Conservation (phyloP, 257 asterid species). For the Lavandula angustifolia region DNA sequence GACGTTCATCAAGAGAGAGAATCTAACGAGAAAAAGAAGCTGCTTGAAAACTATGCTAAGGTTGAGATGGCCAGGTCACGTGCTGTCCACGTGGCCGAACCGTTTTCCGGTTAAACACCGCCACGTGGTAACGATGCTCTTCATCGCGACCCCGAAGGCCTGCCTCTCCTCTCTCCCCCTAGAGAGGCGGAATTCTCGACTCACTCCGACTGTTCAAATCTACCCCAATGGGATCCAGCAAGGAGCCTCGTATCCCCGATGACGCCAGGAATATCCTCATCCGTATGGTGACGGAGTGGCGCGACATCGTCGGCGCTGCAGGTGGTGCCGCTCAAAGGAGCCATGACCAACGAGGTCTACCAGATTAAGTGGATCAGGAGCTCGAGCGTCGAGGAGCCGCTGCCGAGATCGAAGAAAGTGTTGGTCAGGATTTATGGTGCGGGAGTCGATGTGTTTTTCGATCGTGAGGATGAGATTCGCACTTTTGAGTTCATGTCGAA, state of each 20-base stretch:
- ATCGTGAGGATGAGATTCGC: constrained; percentile 69
- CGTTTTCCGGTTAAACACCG: constrained; percentile 43
- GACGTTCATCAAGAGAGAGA: no score
- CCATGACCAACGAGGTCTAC: constrained; percentile 90
- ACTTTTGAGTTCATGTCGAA: constrained; percentile 80
- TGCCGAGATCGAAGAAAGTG: constrained; percentile 56
- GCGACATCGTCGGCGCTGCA: constrained; percentile 58
- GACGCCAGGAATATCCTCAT: constrained; percentile 61
- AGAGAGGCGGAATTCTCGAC: constrained; percentile 31
- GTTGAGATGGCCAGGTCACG: constrained; percentile 26
- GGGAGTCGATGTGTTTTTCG: constrained; percentile 78
- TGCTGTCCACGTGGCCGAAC: constrained; percentile 33
- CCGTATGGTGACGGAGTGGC: constrained; percentile 68
- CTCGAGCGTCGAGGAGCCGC: constrained; percentile 34
- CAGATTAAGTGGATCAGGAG: constrained; percentile 74
- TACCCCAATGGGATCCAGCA: constrained; percentile 33
- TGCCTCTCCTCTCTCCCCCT: constrained; percentile 6
- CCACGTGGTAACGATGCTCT: constrained; percentile 32
- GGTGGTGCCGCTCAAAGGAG: constrained; percentile 77
- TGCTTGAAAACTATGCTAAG: neutral
- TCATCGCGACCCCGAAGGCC: constrained; percentile 25
- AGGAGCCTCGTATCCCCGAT: constrained; percentile 49
- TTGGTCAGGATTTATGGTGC: constrained; percentile 84
- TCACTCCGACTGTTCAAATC: constrained; percentile 21
- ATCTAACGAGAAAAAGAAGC: no score